phyloP scores from a whole-genome alignment of 2,329 filamentous ascomycete species.

The Cladophialophora exuberans region DNA sequence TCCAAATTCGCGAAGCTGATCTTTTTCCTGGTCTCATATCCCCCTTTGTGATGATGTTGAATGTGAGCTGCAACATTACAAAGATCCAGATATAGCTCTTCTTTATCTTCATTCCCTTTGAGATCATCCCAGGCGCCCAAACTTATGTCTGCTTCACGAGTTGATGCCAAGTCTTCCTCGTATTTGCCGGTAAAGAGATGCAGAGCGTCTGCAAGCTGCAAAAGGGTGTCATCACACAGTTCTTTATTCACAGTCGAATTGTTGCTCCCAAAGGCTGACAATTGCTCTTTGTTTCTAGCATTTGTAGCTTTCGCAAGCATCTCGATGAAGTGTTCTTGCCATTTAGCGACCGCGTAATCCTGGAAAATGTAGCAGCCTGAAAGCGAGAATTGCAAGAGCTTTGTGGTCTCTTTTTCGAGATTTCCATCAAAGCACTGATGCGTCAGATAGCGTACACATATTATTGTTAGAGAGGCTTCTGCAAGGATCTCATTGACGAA shows the following conservation, averaged over 20 bases:
- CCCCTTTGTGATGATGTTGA: neutral
- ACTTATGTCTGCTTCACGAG: neutral
- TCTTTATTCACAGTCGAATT: neutral
- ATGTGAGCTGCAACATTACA: neutral
- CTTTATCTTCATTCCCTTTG: neutral
- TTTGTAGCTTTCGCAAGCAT: neutral
- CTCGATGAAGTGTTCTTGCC: neutral
- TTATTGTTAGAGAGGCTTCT: neutral
- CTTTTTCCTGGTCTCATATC: neutral
- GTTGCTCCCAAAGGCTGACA: neutral
- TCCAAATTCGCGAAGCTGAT: neutral
- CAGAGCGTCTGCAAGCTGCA: neutral
- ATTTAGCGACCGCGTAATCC: neutral
- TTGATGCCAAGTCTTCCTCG: neutral
- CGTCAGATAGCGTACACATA: neutral
- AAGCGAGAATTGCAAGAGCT: neutral
- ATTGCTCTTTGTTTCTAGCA: neutral
- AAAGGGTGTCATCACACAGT: neutral
- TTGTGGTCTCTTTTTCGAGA: neutral
- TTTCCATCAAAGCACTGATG: neutral
- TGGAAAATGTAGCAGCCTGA: neutral
- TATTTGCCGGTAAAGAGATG: neutral
- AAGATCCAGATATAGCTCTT: neutral
- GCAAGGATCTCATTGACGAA: constrained; percentile 1
- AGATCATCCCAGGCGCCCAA: neutral